These are phyloP conservation scores for Starmerella vaccinii DNA, from an alignment of 805 yeast genomes.

Conservation along the genomic window DNA sequence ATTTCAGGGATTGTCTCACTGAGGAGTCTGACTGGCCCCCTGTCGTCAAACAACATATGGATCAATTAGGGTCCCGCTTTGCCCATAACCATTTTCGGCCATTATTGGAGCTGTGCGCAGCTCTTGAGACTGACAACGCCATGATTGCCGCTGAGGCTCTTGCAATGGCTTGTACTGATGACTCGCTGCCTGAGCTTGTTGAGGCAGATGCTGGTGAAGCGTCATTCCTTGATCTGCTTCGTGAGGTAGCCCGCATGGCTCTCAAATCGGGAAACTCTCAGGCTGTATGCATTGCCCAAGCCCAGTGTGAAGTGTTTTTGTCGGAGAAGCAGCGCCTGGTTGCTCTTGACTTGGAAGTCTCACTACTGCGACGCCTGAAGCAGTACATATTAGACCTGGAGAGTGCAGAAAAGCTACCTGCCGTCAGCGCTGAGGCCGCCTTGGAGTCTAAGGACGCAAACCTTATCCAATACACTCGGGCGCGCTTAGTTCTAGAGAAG, in stretches of 20 bases:
- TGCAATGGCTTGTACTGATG: conserved; percentile 24
- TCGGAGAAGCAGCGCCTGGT: not conserved
- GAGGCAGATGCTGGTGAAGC: not conserved
- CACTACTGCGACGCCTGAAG: conserved; percentile 3
- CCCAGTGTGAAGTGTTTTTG: conserved; percentile 15
- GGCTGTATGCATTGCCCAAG: conserved; percentile 10
- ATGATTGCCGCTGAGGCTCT: conserved; percentile 32
- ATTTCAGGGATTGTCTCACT: conserved; percentile 32
- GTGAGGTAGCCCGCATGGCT: conserved; percentile 6
- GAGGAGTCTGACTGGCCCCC: conserved; percentile 31
- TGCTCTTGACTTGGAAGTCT: not conserved
- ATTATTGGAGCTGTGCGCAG: conserved; percentile 32
- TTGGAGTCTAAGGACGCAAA: conserved; percentile 12
- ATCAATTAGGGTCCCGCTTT: conserved; percentile 22
- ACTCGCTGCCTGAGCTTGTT: not conserved
- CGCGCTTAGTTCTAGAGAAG: conserved; percentile 15
- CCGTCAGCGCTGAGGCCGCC: conserved; percentile 10
- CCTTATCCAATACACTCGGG: conserved; percentile 14
- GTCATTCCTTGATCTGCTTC: not conserved
- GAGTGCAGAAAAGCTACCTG: not conserved
- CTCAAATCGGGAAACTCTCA: conserved; percentile 2
- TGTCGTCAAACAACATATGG: conserved; percentile 25
- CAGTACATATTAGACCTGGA: not conserved
- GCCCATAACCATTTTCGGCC: conserved; percentile 28
- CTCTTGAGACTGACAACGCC: conserved; percentile 30